Base-by-base conservation (phyloP, 2,329 filamentous ascomycete genomes). In the Macroventuria anomochaeta region DNA sequence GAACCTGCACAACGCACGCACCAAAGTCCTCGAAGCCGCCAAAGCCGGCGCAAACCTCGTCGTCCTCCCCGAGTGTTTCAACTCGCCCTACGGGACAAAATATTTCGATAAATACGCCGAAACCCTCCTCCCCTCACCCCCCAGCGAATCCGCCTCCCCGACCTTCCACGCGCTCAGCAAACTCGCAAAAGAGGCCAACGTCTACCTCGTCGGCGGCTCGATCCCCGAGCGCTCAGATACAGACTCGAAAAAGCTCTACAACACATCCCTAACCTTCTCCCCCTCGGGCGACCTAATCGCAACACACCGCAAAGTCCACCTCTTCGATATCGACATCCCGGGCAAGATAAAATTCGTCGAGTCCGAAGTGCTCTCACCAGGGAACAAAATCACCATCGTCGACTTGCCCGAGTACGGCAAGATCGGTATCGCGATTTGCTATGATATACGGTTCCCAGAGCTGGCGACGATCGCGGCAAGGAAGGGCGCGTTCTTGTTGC, bases 261-360 rank as follows among this genome's bases (percentile, higher is more conserved):
- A 99, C 79, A 97, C 95, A 3, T 88, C 86, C 23, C 80, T 99
- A 39, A 86, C 89, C 7, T 99, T 99, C 76, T 85, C 82, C 0
- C 93, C 92, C 0, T 78, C 82, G 8, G 95, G 95, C 3, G 74
- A 82, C n/a, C 81, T 97, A 41, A 81, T 99, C n/a, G 91, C 87
- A 5, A 90, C 87, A 2, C 93, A 97, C 75, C 86, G 95, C 65
- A 99, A 99, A 79, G 87, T 95, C 36, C 95, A 99, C 76, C 83
- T 99, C 36, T 99, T 99, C 76, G 95, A 97, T 77, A 99, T 99
- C 67, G 88, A 96, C 74, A 97, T 99, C 60, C 95, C 95, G 0
- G 93, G 92, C 58, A 93, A 93, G 79, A 96, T 99, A 74, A 88
- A 79, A 11, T 99, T 99, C 78, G 85, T 85, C 59, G 95, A 99